Base-by-base conservation (phyloP, 1,284 basidiomycete species). In the Inonotus hispidus region DNA sequence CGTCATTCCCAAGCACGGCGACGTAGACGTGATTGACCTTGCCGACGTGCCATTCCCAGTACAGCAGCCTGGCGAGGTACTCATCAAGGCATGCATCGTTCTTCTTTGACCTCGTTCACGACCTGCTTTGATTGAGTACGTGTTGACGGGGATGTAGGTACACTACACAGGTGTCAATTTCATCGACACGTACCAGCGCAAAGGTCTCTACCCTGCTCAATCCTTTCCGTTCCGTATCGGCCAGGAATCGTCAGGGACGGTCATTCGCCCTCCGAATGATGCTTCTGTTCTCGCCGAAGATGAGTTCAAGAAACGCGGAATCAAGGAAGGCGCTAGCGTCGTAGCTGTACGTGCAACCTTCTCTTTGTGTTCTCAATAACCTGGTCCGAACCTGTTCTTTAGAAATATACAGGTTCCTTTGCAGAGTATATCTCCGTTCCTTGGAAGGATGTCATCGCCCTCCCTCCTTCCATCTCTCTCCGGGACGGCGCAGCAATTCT, bases 101-200 rank as follows among this genome's bases (percentile, higher is more conserved):
- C 41, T 29, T 52, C 25, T 29, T 49, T 66, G 53, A 62, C 67
- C 37, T 49, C 59, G 10, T 58, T 60, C 23, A 45, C 35, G 62
- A 56, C 32, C 56, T 55, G 46, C 53, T 29, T 64, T 23, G 6
- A 3, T 2, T 23, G 14, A 4, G 3, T n/a, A 78, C 86, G 66
- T 89, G 14, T 29, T n/a, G 13, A 41, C 32, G 23, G 25, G 32
- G 8, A 23, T 6, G 11, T 32, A 64, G 63, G 59, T 64, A 2
- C 35, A 53, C n/a, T 64, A 85, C 68, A 75, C 78, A 3, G 93
- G 93, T n/a, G 81, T 94, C 65, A 95, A 95, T 74, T 94, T 89
- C 72, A 92, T 95, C 70, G 93, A 95, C 73, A 92, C 88, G 3
- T 92, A 92, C 72, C 76, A 85, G 85, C 80, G 66, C 64, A 67